Evolutionary conservation across 768 basidiomycete genomes (phyloP), one percentile per base, ranked within the genome.

Genomic region (Chalciporus pseudorubinellus): DNA sequence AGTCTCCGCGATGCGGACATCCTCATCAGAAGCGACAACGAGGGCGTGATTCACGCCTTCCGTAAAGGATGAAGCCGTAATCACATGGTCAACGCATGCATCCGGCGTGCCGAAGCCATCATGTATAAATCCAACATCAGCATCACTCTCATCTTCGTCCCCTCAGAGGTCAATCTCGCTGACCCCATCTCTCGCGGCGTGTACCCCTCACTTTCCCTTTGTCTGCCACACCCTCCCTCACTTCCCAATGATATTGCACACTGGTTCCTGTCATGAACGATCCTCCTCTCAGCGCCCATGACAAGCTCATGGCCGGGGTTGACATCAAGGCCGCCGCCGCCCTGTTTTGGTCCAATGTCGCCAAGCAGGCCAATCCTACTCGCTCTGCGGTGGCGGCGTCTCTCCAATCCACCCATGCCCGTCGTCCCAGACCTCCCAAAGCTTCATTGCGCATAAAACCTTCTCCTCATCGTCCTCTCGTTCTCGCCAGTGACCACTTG

Each of bases 401-500:
- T 10, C 34, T 13, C 11, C 34, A 36, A 36, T 3, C 34, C 34
- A 4, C 34, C n/a, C 3, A 36, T 11, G 3, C 34, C 3, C 34
- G 34, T 10, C 4, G 4, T 10, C 34, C 34, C 10, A 36, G 10
- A 10, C 3, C 34, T n/a, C 34, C 34, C 3, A 36, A 36, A 36
- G 13, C 10, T 10, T 36, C 34, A 3, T 24, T 7, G 4, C 24
- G 24, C 24, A 24, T 24, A 3, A 7, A 24, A 24, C 24, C 24
- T 3, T 24, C 63, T 5, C 39, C 14, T 1, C 41, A 59, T 18
- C 48, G 60, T 2, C 20, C 29, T 4, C 24, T 19, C 6, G 64
- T 66, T 38, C 48, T 70, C 3, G 41, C 12, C 3, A 12, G 8
- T 1, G 50, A 28, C 33, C 5, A 64, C 65, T 18, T 46, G 47